Base-by-base conservation (phyloP, 2,329 filamentous ascomycete species). In the Triangularia verruculosa region DNA sequence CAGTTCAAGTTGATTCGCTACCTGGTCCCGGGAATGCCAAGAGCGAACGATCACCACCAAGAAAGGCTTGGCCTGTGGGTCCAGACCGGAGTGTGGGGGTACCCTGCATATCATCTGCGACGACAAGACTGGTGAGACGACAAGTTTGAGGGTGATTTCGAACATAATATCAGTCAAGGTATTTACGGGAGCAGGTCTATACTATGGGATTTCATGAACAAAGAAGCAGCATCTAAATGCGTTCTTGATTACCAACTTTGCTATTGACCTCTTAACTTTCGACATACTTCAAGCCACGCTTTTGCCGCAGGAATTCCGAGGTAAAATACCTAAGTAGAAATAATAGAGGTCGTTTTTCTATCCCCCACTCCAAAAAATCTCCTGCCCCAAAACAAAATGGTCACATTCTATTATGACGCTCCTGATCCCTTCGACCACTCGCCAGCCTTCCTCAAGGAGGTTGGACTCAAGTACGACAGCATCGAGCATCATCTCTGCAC, bases 21-120 rank as follows among this genome's bases (percentile, higher is more conserved):
- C 39, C 39, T 47, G n/a, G 39, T 47, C 39, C 39, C 39, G 39
- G 39, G 39, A 58, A 58, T 58, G 56, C 56, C 56, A 58, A 58
- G 56, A 58, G 20, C 56, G 30, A 58, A 32, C 32, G 39, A 58
- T 43, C 56, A 43, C 22, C 56, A 25, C 28, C 22, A 15, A 24
- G 22, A 20, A 28, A 58, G 56, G 56, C 32, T 47, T 58, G 56
- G 32, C 15, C 20, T 30, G 12, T 15, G 28, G 32, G 56, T 20
- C 56, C 15, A 25, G 56, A 43, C 28, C 32, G 7, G 17, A 43
- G 24, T 25, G 56, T 58, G 56, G 56, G 56, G 56, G 56, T 58
- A 27, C 22, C 32, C 56, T 32, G 56, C 32, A 58, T 39, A n/a
- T n/a, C n/a, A n/a, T n/a, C n/a, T n/a, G n/a, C 27, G 27, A 47